These are phyloP conservation scores for Pseudozyma thailandica DNA, from an alignment of 1,284 basidiomycete genomes.

Conservation along the genomic window DNA sequence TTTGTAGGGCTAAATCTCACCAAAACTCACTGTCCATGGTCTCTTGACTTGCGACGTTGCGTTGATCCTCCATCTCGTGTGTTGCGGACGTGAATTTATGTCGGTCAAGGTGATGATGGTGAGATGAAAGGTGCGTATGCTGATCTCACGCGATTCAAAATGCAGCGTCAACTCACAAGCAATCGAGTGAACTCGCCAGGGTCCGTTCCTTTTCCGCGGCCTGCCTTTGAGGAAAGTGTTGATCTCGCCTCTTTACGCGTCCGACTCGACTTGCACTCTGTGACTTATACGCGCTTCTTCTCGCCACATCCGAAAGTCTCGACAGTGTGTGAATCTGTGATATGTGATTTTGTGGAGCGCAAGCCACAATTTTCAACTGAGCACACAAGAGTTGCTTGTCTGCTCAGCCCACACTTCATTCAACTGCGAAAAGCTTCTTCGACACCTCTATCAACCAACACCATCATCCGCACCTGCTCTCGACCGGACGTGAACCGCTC, in stretches of 20 bases:
- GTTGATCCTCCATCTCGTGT: slow-evolving; percentile 28
- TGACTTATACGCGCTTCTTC: slow-evolving; percentile 5
- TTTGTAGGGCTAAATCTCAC: no score
- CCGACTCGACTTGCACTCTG: no score
- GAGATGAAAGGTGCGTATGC: slow-evolving; percentile 1
- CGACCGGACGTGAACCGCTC: no score
- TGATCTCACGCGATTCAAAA: neutral
- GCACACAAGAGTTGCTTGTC: neutral
- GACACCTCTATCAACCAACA: no score
- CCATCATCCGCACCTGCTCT: no score
- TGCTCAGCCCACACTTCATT: slow-evolving; percentile 4
- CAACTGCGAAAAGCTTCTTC: no score
- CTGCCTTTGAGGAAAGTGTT: slow-evolving; percentile 19
- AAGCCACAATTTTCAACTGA: slow-evolving; percentile 1
- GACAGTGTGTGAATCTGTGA: slow-evolving; percentile 6
- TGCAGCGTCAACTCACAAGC: no score
- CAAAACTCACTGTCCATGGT: slow-evolving; percentile 52
- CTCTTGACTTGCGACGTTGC: slow-evolving; percentile 32
- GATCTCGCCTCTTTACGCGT: slow-evolving; percentile 35
- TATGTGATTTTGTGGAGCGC: slow-evolving; percentile 30
- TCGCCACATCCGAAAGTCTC: neutral
- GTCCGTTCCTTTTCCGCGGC: neutral
- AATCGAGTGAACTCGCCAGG: neutral
- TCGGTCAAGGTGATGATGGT: slow-evolving; percentile 10
- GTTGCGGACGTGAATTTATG: neutral